Evolutionary conservation across 805 yeast species (phyloP).

Genomic region (Yarrowia porcina): DNA sequence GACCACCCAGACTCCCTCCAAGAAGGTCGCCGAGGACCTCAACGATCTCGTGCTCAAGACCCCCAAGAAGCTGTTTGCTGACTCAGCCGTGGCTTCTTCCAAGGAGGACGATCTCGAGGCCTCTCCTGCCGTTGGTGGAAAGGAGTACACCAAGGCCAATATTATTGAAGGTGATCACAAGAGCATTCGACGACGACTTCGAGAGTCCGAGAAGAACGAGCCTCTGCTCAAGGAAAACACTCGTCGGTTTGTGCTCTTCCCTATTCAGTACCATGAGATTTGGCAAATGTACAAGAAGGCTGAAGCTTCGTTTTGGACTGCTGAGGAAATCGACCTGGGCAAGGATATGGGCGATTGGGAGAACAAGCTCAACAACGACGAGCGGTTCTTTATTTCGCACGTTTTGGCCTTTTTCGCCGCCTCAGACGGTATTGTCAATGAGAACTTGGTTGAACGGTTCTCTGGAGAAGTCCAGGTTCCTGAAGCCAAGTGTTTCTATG

Average conservation of each 20-base stretch:
- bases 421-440: slow-evolving; percentile 97
- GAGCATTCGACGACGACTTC: slow-evolving; percentile 8
- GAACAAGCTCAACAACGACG: slow-evolving; percentile 80
- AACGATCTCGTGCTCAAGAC: slow-evolving; percentile 49
- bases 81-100: slow-evolving; percentile 43
- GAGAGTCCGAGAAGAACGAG: slow-evolving; percentile 50
- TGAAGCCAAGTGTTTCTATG: slow-evolving; percentile 98
- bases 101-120: slow-evolving; percentile 37
- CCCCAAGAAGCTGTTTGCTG: slow-evolving; percentile 45
- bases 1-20: slow-evolving; percentile 56
- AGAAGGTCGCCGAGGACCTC: slow-evolving; percentile 57
- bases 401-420: slow-evolving; percentile 98
- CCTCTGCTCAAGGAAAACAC: slow-evolving; percentile 83
- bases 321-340: slow-evolving; percentile 94
- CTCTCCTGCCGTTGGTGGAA: slow-evolving; percentile 28
- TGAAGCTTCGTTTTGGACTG: slow-evolving; percentile 99
- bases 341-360: slow-evolving; percentile 95
- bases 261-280: slow-evolving; percentile 93
- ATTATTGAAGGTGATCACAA: slow-evolving; percentile 14
- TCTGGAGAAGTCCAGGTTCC: slow-evolving; percentile 96
- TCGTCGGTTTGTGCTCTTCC: slow-evolving; percentile 88
- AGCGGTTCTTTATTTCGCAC: slow-evolving; percentile 86
- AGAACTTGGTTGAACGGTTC: slow-evolving; percentile 94
- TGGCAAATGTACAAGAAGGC: slow-evolving; percentile 99
- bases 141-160: neutral